Evolutionary conservation across 2,329 filamentous ascomycete species (phyloP).

Genomic region (Neurospora sp.): DNA sequence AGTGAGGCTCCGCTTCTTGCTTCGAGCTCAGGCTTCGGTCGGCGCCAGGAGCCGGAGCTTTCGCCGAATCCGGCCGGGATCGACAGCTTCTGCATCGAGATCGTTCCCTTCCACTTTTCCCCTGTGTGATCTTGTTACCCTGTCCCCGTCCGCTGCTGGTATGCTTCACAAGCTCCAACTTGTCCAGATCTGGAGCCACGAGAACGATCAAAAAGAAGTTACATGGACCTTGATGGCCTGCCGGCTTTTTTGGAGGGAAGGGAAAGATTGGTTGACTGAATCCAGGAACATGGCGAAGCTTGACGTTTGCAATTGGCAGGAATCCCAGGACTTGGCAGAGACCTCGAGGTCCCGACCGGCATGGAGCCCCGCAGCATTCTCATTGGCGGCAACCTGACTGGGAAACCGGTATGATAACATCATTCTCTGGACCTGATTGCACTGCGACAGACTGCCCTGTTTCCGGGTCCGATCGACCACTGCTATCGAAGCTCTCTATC

Average conservation of each 20-base stretch:
- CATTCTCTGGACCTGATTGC: slow-evolving; percentile 15
- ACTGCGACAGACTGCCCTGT: background rate
- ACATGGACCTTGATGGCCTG: background rate
- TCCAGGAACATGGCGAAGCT: background rate
- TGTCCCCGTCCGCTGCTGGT: background rate
- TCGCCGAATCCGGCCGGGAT: background rate
- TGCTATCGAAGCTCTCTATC: background rate
- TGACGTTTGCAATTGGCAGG: background rate
- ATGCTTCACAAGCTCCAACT: background rate
- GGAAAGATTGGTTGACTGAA: background rate
- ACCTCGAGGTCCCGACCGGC: background rate
- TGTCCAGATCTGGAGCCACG: background rate
- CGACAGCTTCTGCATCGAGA: background rate
- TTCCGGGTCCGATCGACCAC: background rate
- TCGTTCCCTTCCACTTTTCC: background rate
- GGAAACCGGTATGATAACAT: slow-evolving; percentile 15
- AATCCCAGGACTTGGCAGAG: slow-evolving; percentile 6
- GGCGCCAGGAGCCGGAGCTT: background rate
- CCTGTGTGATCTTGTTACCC: background rate
- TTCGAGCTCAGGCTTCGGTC: background rate
- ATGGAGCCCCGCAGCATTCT: slow-evolving; percentile 1
- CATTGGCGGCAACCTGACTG: slow-evolving; percentile 9
- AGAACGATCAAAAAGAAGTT: background rate
- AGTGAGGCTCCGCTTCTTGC: background rate
- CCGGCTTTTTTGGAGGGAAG: background rate